Percentiles rank a stretch among this genome's conserved stretches.
Conservation (phyloP, 164 flowering plant species). For the Brasenia schreberi region DNA sequence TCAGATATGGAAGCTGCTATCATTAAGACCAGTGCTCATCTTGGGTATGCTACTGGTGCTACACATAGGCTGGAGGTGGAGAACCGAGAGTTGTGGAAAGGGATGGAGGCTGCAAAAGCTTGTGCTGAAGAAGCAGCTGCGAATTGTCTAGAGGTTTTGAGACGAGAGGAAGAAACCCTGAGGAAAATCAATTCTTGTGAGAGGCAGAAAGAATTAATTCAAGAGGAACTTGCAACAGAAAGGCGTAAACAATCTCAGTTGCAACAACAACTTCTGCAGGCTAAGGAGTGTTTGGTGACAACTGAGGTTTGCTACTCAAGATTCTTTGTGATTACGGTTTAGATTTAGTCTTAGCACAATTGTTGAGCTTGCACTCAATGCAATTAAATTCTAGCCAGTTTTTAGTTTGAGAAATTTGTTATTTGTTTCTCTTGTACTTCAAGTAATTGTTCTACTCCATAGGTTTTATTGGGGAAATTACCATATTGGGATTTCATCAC, state of each 20-base stretch:
- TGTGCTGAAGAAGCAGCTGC: conserved; percentile 83
- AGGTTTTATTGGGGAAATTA: not conserved
- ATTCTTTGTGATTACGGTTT: not conserved
- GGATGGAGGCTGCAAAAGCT: conserved; percentile 93
- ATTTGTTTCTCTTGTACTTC: not conserved
- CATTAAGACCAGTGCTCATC: conserved; percentile 86
- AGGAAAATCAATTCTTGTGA: conserved; percentile 87
- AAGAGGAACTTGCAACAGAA: conserved; percentile 71
- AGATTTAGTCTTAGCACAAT: not conserved
- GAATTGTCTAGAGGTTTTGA: conserved; percentile 66
- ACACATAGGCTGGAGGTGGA: conserved; percentile 76
- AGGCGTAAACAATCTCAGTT: conserved; percentile 49
- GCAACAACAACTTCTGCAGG: conserved; percentile 30
- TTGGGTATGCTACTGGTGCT: conserved; percentile 82
- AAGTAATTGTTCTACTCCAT: not conserved
- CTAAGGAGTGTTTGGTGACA: conserved; percentile 45
- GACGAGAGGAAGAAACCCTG: conserved; percentile 76
- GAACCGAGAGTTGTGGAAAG: conserved; percentile 94
- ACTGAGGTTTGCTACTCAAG: conserved; percentile 49
- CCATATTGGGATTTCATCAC: too few relatives aligned
- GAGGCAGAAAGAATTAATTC: conserved; percentile 71
- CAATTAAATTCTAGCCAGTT: not conserved
- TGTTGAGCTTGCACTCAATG: not conserved
- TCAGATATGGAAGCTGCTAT: conserved; percentile 89
- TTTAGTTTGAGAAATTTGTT: not conserved